Evolutionary conservation across 371 early-diverging fungal species (phyloP).

Genomic region (Syncephalastrum racemosum): DNA sequence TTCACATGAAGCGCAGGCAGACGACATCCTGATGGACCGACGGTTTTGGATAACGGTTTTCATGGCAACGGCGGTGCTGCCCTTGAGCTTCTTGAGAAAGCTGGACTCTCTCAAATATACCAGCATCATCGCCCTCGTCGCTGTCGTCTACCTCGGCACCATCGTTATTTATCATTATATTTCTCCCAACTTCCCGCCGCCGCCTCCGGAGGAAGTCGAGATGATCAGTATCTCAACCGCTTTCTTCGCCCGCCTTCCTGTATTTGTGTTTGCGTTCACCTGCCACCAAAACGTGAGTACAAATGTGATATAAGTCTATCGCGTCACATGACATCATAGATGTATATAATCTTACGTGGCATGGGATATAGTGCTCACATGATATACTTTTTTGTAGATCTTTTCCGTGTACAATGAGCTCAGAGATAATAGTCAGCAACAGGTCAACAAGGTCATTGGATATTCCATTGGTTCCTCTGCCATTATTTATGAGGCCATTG

Average conservation of each 20-base stretch:
- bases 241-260: constrained; percentile 88
- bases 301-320: not conserved
- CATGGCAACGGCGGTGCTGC: constrained; percentile 67
- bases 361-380: constrained; percentile 11
- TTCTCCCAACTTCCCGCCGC: constrained; percentile 46
- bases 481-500: constrained; percentile 87
- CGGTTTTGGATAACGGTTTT: constrained; percentile 86
- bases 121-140: constrained; percentile 85
- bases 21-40: constrained; percentile 51
- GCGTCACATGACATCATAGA: too few relatives aligned
- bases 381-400: constrained; percentile 49
- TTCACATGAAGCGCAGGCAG: constrained; percentile 20
- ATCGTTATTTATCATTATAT: constrained; percentile 85
- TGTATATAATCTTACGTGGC: constrained; percentile 17
- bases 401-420: constrained; percentile 94
- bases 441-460: constrained; percentile 66
- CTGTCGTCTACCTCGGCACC: constrained; percentile 87
- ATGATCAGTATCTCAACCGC: constrained; percentile 56
- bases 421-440: constrained; percentile 69
- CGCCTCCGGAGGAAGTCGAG: constrained; percentile 43
- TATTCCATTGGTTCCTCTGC: constrained; percentile 82
- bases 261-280: constrained; percentile 98
- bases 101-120: constrained; percentile 97
- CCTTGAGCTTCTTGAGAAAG: constrained; percentile 79
- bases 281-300: constrained; percentile 90